A percentile compares a stretch with the other conserved stretches of the same genome.
These are phyloP conservation scores for Centella asiatica DNA, from an alignment of 129 eudicot species.

Conservation along the genomic window DNA sequence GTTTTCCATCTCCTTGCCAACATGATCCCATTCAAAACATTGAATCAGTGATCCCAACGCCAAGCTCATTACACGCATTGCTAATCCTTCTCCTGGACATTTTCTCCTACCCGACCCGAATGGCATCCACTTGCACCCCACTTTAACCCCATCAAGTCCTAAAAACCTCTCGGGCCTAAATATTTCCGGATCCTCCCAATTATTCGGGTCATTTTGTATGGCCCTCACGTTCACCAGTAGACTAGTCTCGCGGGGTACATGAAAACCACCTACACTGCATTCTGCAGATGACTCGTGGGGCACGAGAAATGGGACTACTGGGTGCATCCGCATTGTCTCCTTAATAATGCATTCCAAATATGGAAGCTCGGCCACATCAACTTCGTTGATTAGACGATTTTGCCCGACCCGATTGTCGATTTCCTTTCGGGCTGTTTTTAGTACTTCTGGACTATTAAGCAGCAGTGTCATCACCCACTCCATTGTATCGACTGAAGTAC, in stretches of 20 bases:
- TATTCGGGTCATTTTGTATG: constrained; percentile 29
- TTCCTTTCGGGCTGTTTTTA: constrained; percentile 29
- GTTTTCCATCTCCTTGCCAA: constrained; percentile 25
- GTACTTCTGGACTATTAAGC: constrained; percentile 25
- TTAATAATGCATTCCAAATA: constrained; percentile 24
- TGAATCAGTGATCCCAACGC: constrained; percentile 38
- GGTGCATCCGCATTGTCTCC: constrained; percentile 22
- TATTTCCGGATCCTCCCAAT: constrained; percentile 29
- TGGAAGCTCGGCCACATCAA: constrained; percentile 22
- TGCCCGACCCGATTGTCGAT: constrained; percentile 16
- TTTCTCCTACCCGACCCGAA: constrained; percentile 49
- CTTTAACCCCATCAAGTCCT: constrained; percentile 20
- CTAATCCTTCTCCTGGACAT: constrained; percentile 34
- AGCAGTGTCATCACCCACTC: constrained; percentile 36
- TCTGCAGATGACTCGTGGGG: constrained; percentile 19
- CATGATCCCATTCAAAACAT: constrained; percentile 44
- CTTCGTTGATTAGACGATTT: constrained; percentile 19
- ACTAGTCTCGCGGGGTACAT: constrained; percentile 26
- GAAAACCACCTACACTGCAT: constrained; percentile 21
- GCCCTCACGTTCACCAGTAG: constrained; percentile 34
- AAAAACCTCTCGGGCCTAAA: constrained; percentile 36
- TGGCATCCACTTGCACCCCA: constrained; percentile 33
- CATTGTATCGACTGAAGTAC: constrained; percentile 27
- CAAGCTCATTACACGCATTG: constrained; percentile 18
- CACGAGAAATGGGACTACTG: constrained; percentile 19